phyloP scores from a whole-genome alignment of 108 stramenopile genomes.

The Discostella stelligeroides region DNA sequence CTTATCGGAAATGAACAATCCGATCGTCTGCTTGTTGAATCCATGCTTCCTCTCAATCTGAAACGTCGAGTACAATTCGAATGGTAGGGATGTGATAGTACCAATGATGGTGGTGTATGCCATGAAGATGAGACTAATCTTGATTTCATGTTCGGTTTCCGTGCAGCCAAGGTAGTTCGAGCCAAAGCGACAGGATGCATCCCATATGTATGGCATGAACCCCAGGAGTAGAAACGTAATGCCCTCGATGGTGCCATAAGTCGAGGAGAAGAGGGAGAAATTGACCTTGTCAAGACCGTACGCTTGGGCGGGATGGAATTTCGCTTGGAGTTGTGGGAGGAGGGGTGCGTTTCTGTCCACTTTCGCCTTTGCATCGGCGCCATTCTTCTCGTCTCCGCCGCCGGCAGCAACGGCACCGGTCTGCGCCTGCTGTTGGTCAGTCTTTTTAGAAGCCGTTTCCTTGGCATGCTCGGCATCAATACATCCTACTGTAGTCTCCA shows the following conservation, averaged over 20 bases:
- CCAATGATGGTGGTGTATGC: slow-evolving; percentile 69
- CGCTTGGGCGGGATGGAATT: slow-evolving; percentile 80
- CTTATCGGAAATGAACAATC: slow-evolving; percentile 92
- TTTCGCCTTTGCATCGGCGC: slow-evolving; percentile 30
- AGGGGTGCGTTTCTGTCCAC: slow-evolving; percentile 59
- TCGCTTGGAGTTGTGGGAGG: slow-evolving; percentile 81
- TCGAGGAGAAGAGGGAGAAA: slow-evolving; percentile 81
- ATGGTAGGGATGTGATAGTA: slow-evolving; percentile 82
- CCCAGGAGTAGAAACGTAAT: slow-evolving; percentile 76
- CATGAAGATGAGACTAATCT: slow-evolving; percentile 84
- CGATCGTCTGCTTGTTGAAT: slow-evolving; percentile 95
- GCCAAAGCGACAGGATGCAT: slow-evolving; percentile 50
- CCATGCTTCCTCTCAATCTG: slow-evolving; percentile 95
- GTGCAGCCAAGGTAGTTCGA: slow-evolving; percentile 58
- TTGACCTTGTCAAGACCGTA: slow-evolving; percentile 92
- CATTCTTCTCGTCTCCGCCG: slow-evolving; percentile 16
- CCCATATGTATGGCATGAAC: slow-evolving; percentile 86
- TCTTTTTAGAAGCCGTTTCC: slow-evolving; percentile 1
- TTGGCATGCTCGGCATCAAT: slow-evolving; percentile 64
- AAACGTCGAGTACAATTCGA: slow-evolving; percentile 91
- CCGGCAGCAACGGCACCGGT: slow-evolving; percentile 22
- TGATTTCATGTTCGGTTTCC: slow-evolving; percentile 74
- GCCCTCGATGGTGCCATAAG: slow-evolving; percentile 71
- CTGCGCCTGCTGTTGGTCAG: slow-evolving; percentile 18
- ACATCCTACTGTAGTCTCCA: slow-evolving; percentile 63